phyloP scores from a whole-genome alignment of 2,329 filamentous ascomycete species.

The Hypoxylon sp. region DNA sequence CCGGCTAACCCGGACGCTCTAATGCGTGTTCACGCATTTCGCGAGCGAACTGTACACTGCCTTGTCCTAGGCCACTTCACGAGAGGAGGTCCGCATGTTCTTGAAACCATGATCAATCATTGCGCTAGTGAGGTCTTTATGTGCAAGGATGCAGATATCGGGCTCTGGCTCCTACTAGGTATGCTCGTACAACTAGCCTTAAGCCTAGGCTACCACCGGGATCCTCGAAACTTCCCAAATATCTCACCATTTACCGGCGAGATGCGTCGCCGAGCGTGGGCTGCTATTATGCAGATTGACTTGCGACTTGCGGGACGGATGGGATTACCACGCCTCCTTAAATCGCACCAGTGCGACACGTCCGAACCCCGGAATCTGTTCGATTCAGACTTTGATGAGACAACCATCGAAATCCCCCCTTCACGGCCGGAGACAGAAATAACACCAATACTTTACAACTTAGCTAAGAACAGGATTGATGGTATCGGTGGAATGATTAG shows the following conservation, averaged over 20 bases:
- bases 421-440: slow-evolving; percentile 10
- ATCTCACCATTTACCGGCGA: slow-evolving; percentile 25
- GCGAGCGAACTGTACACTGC: slow-evolving; percentile 17
- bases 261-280: slow-evolving; percentile 22
- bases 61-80: slow-evolving; percentile 17
- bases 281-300: slow-evolving; percentile 16
- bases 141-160: slow-evolving; percentile 17
- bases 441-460: slow-evolving; percentile 15
- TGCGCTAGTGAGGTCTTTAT: slow-evolving; percentile 15
- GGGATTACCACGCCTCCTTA: slow-evolving; percentile 25
- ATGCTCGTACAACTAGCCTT: slow-evolving; percentile 21
- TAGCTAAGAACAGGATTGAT: slow-evolving; percentile 12
- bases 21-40: background rate
- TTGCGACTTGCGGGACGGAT: slow-evolving; percentile 16
- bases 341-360: slow-evolving; percentile 20
- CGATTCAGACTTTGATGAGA: slow-evolving; percentile 13
- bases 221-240: slow-evolving; percentile 16
- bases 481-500: slow-evolving; percentile 1
- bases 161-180: slow-evolving; percentile 19
- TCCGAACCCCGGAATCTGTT: slow-evolving; percentile 18
- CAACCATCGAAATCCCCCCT: slow-evolving; percentile 13
- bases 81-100: slow-evolving; percentile 3
- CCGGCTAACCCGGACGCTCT: background rate
- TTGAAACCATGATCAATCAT: slow-evolving; percentile 20
- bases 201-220: slow-evolving; percentile 18